Base-by-base conservation (phyloP, 2,329 filamentous ascomycete genomes). In the Fusarium newnesense region DNA sequence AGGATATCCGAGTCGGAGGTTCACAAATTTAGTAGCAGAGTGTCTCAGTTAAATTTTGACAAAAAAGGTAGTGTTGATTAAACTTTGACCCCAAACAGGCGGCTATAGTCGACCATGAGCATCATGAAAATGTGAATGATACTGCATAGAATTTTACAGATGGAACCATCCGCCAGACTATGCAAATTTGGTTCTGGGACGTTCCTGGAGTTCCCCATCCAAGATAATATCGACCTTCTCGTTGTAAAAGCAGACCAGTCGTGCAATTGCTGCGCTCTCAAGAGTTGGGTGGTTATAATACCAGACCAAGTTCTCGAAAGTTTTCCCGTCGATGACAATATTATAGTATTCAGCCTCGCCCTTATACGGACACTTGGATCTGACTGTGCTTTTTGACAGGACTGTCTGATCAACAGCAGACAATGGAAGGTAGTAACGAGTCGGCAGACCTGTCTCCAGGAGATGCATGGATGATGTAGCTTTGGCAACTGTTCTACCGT, bases 351-450 rank as follows among this genome's bases (percentile, higher is more conserved):
- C 84, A 1, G 91, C 91, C 60, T 87, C 85, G 2, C 91, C 91
- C 77, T 93, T 93, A 74, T 93, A 93, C 5, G 91, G 91, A 78
- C 91, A 93, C 59, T 83, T 81, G 0, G 89, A 91, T n/a, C 77
- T 79, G 0, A 87, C 88, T 4, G 81, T 77, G 72, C 89, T 92
- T 11, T 83, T 83, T 1, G 80, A 79, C 15, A 92, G 80, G 11
- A 85, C 72, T 7, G 79, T 74, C 43, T 79, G 80, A 43, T 87
- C 84, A 3, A 91, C 83, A 6, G 84, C 80, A 0, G 87, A 87
- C 0, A 86, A 80, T 0, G 90, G 87, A 5, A 91, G 70, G 75
- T 93, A 93, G 75, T 88, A 91, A 4, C 91, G 83, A 4, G 86
- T 82, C 3, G 89, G 87, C 50, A 93, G 80, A 2, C 85, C 82